Evolutionary conservation across 1,284 basidiomycete genomes (phyloP).

Genomic region (Vanrija pseudolonga): DNA sequence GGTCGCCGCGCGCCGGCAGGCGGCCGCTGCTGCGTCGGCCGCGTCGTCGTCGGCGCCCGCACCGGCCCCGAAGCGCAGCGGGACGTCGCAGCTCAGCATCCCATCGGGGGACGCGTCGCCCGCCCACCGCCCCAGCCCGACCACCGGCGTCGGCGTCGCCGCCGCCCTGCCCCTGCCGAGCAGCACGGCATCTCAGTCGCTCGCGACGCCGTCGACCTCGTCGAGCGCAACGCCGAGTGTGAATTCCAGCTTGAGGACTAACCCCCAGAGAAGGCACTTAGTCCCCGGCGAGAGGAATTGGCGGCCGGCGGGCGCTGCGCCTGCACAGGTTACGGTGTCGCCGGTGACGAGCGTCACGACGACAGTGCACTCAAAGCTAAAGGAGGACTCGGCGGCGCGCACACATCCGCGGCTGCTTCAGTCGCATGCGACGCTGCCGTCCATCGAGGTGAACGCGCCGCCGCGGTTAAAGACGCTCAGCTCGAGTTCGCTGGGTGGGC

Average conservation of each 20-base stretch:
- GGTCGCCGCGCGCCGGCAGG: constrained; percentile 28
- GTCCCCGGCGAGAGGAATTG: constrained; percentile 32
- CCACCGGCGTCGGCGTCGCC: constrained; percentile 12
- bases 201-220: constrained; percentile 13
- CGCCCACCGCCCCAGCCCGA: not conserved
- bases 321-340: constrained; percentile 42
- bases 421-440: not conserved
- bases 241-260: too few relatives aligned
- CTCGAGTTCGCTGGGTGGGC: constrained; percentile 2
- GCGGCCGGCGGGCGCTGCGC: constrained; percentile 36
- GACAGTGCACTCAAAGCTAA: constrained; percentile 18
- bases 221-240: not conserved
- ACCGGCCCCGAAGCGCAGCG: not conserved
- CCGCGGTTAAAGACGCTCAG: not conserved
- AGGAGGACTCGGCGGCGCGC: not conserved
- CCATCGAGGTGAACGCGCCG: constrained; percentile 8
- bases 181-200: not conserved
- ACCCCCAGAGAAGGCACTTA: constrained; percentile 9
- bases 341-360: constrained; percentile 43
- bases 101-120: not conserved
- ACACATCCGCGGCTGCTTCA: not conserved
- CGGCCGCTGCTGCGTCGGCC: not conserved
- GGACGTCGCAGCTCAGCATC: not conserved
- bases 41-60: not conserved
- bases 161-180: constrained; percentile 8